phyloP scores from a whole-genome alignment of 2,329 filamentous ascomycete genomes.

The Neodidymelliopsis sp. region DNA sequence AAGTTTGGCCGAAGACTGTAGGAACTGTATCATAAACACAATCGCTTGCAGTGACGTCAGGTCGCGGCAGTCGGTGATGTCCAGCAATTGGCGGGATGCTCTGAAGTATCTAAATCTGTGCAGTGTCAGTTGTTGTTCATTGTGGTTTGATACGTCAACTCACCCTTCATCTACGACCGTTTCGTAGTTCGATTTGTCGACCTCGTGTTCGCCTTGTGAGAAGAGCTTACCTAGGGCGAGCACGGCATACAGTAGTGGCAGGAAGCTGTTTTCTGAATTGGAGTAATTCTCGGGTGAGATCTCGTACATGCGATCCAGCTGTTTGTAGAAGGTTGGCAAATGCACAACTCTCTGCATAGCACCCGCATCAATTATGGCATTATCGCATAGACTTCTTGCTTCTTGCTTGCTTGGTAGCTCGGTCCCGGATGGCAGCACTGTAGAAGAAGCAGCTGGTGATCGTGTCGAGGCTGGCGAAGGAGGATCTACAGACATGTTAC shows the following conservation, averaged over 20 bases:
- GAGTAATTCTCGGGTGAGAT: conserved; percentile 60
- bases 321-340: conserved; percentile 79
- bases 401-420: conserved; percentile 73
- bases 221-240: conserved; percentile 58
- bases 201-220: conserved; percentile 48
- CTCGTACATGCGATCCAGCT: conserved; percentile 80
- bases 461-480: conserved; percentile 73
- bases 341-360: conserved; percentile 77
- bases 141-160: conserved; percentile 6
- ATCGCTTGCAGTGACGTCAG: conserved; percentile 59
- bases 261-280: conserved; percentile 56
- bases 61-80: conserved; percentile 62
- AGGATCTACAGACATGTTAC: conserved; percentile 64
- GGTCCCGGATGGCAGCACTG: conserved; percentile 42
- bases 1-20: conserved; percentile 61
- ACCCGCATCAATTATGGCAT: conserved; percentile 68
- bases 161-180: conserved; percentile 57
- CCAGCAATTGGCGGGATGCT: conserved; percentile 57
- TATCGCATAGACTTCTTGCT: conserved; percentile 64
- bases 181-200: conserved; percentile 54
- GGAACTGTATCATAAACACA: conserved; percentile 62
- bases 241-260: conserved; percentile 58
- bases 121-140: conserved; percentile 21
- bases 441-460: conserved; percentile 64
- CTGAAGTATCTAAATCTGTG: conserved; percentile 58